Evolutionary conservation across 352 stramenopile species (phyloP).

Genomic region (Pelagophyceae sp.): DNA sequence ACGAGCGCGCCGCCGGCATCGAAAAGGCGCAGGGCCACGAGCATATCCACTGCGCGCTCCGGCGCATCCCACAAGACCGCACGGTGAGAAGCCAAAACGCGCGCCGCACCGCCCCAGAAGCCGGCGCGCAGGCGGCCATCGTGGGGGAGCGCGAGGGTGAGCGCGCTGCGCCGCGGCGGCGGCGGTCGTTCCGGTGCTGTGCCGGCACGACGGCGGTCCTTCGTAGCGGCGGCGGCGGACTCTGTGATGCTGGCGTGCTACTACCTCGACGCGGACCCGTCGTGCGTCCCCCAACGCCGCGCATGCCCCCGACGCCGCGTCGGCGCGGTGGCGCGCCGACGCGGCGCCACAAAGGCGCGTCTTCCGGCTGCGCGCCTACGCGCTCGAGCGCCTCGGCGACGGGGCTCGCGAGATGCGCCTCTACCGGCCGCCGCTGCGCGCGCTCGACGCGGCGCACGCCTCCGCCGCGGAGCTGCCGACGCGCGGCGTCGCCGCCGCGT

Average conservation of each 20-base stretch:
- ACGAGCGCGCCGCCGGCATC: neutral
- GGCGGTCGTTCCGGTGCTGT: too few relatives aligned
- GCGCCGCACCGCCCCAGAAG: too few relatives aligned
- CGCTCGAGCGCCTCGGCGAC: neutral
- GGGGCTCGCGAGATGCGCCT: neutral
- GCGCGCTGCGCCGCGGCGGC: too few relatives aligned
- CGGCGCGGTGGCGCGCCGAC: too few relatives aligned
- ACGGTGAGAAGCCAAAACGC: too few relatives aligned
- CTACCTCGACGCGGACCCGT: conserved; percentile 12
- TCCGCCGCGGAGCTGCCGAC: neutral
- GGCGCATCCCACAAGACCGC: neutral
- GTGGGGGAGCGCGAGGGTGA: too few relatives aligned
- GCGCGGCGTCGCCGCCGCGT: neutral
- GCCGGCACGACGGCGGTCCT: too few relatives aligned
- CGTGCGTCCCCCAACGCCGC: too few relatives aligned
- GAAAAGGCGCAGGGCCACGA: neutral
- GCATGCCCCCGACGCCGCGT: too few relatives aligned
- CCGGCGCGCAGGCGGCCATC: too few relatives aligned
- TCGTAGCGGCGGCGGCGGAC: neutral
- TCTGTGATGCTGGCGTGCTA: conserved; percentile 7
- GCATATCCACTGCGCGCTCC: conserved; percentile 12
- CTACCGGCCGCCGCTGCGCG: conserved; percentile 3
- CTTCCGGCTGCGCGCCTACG: conserved; percentile 14
- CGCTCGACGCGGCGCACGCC: conserved; percentile 1
- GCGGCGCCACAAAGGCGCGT: too few relatives aligned